phyloP scores from a whole-genome alignment of 257 asterid species.

The Primulina tabacum region DNA sequence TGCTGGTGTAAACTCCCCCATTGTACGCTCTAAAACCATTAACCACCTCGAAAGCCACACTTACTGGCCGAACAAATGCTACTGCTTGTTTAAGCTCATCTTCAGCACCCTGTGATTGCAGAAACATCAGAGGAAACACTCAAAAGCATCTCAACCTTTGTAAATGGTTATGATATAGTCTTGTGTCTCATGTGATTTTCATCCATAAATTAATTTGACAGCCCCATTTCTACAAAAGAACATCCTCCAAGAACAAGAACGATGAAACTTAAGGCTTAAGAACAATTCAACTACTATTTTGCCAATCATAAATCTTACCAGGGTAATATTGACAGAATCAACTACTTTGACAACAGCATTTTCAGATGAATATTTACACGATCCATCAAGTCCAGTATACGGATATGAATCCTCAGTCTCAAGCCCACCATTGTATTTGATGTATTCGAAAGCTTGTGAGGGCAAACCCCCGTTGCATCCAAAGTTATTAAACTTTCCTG shows the following conservation, averaged over 20 bases:
- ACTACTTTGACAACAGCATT: conserved; percentile 64
- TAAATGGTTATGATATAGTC: not conserved
- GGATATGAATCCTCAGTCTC: conserved; percentile 89
- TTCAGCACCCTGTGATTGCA: conserved; percentile 67
- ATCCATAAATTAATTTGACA: not conserved
- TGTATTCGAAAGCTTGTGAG: conserved; percentile 96
- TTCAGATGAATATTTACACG: conserved; percentile 66
- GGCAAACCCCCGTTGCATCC: conserved; percentile 96
- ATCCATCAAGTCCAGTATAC: conserved; percentile 62
- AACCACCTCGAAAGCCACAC: conserved; percentile 84
- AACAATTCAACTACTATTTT: conserved; percentile 8
- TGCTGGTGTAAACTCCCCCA: conserved; percentile 71
- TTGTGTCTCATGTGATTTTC: not conserved
- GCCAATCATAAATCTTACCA: conserved; percentile 47
- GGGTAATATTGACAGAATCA: conserved; percentile 81
- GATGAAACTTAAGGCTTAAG: conserved; percentile 6
- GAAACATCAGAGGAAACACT: conserved; percentile 7
- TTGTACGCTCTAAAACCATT: conserved; percentile 50
- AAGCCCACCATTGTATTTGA: conserved; percentile 85
- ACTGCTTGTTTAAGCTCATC: conserved; percentile 86
- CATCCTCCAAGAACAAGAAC: not conserved
- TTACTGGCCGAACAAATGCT: conserved; percentile 72
- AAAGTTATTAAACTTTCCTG: conserved; percentile 84
- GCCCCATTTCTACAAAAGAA: not conserved
- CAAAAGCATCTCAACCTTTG: not conserved